Conservation (phyloP, 164 flowering plant species). For the Berberis thunbergii region DNA sequence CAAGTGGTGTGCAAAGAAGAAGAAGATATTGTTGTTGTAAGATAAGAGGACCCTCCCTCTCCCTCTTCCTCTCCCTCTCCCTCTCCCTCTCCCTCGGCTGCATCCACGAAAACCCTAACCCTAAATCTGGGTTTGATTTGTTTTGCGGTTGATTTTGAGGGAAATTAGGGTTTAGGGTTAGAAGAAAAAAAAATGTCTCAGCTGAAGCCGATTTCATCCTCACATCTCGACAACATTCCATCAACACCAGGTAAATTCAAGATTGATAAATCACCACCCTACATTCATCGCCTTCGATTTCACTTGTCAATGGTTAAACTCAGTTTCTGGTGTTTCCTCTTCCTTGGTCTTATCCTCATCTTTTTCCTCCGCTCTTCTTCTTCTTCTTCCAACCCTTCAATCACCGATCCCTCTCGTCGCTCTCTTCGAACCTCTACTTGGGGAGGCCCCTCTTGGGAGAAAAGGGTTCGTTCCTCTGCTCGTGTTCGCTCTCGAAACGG, state of each 20-base stretch:
- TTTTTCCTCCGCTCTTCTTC: slow-evolving; percentile 53
- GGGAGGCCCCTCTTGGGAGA: slow-evolving; percentile 71
- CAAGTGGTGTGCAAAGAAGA: too few relatives aligned
- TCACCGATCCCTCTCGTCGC: slow-evolving; percentile 45
- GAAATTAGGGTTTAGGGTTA: background rate
- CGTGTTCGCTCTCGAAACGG: slow-evolving; percentile 47
- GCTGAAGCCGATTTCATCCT: slow-evolving; percentile 30
- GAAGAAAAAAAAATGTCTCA: slow-evolving; percentile 22
- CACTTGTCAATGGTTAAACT: slow-evolving; percentile 56
- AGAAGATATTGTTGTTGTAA: background rate
- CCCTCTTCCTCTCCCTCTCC: background rate
- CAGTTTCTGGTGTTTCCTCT: slow-evolving; percentile 55
- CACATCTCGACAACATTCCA: slow-evolving; percentile 60
- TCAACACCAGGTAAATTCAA: slow-evolving; percentile 95
- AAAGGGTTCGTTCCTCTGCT: slow-evolving; percentile 59
- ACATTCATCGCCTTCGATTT: slow-evolving; percentile 37
- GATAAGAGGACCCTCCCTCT: background rate
- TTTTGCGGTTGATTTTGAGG: background rate
- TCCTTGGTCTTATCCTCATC: slow-evolving; percentile 45
- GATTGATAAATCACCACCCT: slow-evolving; percentile 70
- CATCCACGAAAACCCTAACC: too few relatives aligned
- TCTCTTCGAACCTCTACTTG: slow-evolving; percentile 36
- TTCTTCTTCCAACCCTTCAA: slow-evolving; percentile 12
- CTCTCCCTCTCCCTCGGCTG: background rate
- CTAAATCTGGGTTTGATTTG: background rate